Conservation (phyloP, 352 stramenopile species). For the Globisporangium heterothallicum region DNA sequence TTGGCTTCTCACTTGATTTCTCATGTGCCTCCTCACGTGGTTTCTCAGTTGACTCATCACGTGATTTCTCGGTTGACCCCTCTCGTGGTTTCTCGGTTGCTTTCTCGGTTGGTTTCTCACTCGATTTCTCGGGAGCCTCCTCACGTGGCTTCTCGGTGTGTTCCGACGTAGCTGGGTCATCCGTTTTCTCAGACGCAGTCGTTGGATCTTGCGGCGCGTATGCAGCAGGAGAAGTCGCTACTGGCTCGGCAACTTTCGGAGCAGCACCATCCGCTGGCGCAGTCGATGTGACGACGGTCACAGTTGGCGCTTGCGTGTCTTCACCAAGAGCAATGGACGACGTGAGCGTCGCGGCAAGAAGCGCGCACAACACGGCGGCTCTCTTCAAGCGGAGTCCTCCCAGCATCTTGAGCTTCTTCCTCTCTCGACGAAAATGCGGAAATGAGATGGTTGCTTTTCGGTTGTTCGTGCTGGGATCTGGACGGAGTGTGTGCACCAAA, state of each 20-base stretch:
- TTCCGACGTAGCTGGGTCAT: background rate
- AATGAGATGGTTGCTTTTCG: conserved; percentile 1
- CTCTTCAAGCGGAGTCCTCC: conserved; percentile 6
- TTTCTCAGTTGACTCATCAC: conserved; percentile 1
- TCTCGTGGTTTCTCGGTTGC: background rate
- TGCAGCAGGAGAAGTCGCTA: too few species aligned
- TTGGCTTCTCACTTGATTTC: conserved; percentile 1
- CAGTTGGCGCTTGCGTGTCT: background rate
- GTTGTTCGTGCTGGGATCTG: background rate
- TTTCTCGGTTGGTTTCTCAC: background rate
- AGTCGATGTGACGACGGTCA: background rate
- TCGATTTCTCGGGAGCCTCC: background rate
- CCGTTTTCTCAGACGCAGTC: background rate
- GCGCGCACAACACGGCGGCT: conserved; percentile 6
- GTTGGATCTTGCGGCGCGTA: too few species aligned
- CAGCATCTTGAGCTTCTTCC: conserved; percentile 8
- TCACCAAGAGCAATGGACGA: conserved; percentile 2
- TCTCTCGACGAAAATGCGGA: conserved; percentile 4
- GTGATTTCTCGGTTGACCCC: background rate
- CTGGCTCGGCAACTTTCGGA: background rate
- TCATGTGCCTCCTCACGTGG: too few species aligned
- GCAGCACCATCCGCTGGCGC: background rate
- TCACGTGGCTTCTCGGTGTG: background rate
- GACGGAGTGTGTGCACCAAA: background rate
- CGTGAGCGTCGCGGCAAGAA: conserved; percentile 7